Percentiles rank a stretch among this genome's conserved stretches.
Conservation (phyloP, 257 asterid genomes). For the Fraxinus americana region DNA sequence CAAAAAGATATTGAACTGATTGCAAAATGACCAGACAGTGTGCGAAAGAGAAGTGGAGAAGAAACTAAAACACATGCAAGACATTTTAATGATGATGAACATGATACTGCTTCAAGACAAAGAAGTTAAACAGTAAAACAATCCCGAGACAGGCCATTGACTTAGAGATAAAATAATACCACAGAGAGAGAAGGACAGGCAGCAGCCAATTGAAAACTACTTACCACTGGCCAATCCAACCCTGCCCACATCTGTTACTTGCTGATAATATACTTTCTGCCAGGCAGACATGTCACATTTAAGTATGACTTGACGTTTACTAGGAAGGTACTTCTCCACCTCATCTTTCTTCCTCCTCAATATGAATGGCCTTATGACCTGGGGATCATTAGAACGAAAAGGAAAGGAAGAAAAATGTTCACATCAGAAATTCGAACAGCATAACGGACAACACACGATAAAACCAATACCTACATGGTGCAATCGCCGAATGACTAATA, state of each 20-base stretch:
- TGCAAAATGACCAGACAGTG: not conserved
- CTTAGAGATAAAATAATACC: not conserved
- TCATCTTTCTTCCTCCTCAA: constrained; percentile 96
- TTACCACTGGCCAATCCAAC: constrained; percentile 84
- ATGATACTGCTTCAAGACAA: not conserved
- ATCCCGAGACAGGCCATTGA: not conserved
- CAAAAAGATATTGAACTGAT: not conserved
- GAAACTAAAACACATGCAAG: not conserved
- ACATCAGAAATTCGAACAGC: constrained; percentile 4
- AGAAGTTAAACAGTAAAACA: constrained; percentile 7
- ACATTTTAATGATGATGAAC: not conserved
- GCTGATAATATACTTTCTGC: constrained; percentile 92
- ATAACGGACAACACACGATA: constrained; percentile 11
- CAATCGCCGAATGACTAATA: constrained; percentile 85
- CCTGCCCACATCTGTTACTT: constrained; percentile 89
- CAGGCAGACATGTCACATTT: constrained; percentile 98
- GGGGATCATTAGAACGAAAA: constrained; percentile 24
- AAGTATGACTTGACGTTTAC: constrained; percentile 89
- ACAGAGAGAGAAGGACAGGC: not conserved
- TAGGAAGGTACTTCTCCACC: constrained; percentile 94
- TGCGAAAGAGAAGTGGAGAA: not conserved
- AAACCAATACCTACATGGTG: constrained; percentile 69
- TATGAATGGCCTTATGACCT: constrained; percentile 98
- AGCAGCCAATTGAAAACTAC: constrained; percentile 24
- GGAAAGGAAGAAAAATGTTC: not conserved